These are phyloP conservation scores for Kazachstania bromeliacearum DNA, from an alignment of 805 yeast species.

Conservation along the genomic window DNA sequence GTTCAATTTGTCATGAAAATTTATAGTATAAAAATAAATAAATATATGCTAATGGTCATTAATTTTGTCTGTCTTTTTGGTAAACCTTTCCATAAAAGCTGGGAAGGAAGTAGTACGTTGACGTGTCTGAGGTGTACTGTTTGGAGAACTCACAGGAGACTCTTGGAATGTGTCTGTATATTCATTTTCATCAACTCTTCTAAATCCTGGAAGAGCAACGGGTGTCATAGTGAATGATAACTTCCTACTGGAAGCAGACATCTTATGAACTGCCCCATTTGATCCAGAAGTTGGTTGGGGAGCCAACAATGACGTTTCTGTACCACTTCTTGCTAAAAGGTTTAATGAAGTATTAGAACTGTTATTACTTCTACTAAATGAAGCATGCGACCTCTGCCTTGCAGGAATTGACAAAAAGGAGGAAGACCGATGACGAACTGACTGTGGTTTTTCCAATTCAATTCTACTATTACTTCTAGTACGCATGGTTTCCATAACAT, in stretches of 20 bases:
- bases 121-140: too few relatives aligned
- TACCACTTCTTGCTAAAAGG: conserved; percentile 9
- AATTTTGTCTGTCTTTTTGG: conserved; percentile 1
- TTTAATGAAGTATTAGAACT: conserved; percentile 20
- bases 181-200: too few relatives aligned
- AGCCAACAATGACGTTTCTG: conserved; percentile 8
- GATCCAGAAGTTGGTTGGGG: conserved; percentile 3
- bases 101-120: conserved; percentile 5
- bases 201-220: background rate
- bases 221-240: conserved; percentile 27
- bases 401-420: conserved; percentile 12
- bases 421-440: conserved; percentile 21
- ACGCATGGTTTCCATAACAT: too few relatives aligned
- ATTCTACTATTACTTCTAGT: conserved; percentile 1
- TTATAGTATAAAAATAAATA: too few relatives aligned
- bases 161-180: too few relatives aligned
- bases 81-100: conserved; percentile 3
- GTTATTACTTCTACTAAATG: conserved; percentile 19
- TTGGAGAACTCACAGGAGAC: too few relatives aligned
- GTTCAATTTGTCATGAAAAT: too few relatives aligned
- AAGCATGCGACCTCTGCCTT: conserved; percentile 10
- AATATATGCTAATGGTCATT: background rate
- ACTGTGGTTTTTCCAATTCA: conserved; percentile 21
- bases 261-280: conserved; percentile 9
- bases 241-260: conserved; percentile 14